A percentile compares a stretch with the other conserved stretches of the same genome.
Evolutionary conservation across 1,139 yeast genomes (phyloP).

Genomic region (Candida sojae): DNA sequence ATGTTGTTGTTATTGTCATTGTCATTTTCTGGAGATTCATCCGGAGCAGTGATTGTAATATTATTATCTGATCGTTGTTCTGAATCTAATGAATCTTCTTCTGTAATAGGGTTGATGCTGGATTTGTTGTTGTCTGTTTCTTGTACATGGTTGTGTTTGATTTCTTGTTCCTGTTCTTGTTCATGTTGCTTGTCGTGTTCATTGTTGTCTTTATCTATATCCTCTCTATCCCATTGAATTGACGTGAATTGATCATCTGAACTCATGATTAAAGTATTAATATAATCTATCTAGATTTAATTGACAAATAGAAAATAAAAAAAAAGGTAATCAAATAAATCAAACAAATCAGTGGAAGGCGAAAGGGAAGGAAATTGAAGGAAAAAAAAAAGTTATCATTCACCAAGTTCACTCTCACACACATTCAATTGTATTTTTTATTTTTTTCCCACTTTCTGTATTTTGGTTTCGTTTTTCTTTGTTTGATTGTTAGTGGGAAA

Average conservation of each 20-base stretch:
- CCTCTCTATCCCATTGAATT: conserved; percentile 59
- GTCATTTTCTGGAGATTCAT: conserved; percentile 3
- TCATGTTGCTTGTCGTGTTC: conserved; percentile 21
- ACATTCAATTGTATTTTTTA: neutral
- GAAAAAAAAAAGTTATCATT: neutral
- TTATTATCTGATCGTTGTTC: conserved; percentile 5
- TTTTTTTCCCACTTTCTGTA: neutral
- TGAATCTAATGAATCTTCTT: conserved; percentile 5
- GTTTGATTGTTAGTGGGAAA: no score
- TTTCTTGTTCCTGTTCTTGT: no score
- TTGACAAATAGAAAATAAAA: no score
- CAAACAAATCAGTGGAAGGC: neutral
- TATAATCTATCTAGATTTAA: neutral
- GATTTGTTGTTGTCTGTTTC: conserved; percentile 12
- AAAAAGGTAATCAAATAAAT: neutral
- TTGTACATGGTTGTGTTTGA: conserved; percentile 23
- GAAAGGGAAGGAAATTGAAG: no score
- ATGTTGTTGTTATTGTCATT: neutral
- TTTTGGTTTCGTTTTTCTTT: neutral
- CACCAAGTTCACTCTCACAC: neutral
- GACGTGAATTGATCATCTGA: conserved; percentile 57
- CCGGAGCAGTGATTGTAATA: neutral
- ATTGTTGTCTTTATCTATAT: conserved; percentile 19
- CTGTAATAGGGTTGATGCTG: conserved; percentile 6
- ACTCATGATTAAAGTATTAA: conserved; percentile 19